Evolutionary conservation across 1,284 basidiomycete genomes (phyloP), one percentile per base, ranked within the genome.

Genomic region (Moniliophthora roreri): DNA sequence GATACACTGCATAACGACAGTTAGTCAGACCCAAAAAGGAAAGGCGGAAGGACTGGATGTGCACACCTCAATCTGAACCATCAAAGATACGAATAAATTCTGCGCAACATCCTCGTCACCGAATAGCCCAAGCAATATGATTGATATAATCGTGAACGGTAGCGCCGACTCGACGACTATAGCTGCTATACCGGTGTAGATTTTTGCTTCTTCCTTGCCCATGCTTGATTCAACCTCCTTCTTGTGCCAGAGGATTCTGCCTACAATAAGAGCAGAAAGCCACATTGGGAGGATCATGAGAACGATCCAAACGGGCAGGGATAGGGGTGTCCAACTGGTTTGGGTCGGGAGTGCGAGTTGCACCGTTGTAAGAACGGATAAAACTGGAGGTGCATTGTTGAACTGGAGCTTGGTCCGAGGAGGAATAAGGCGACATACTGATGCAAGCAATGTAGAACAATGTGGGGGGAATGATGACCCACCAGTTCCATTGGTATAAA

Each of bases 111-210:
- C 54, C 10, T 55, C 54, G 16, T 56, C 50, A 2, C 62, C 61
- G 41, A 62, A 66, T 16, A 63, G 51, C 9, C 58, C 61, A 4
- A 67, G 55, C 9, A 67, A 59, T 0, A 67, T 52, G 11, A 66
- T 55, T 2, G 59, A 58, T 20, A 64, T 55, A n/a, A 65, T 37
- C 2, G 62, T 64, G 50, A 63, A 64, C 1, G 65, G 64, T 1
- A 65, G 23, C 0, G 67, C 65, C 5, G 65, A 63, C 52, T 69
- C 68, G 24, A 67, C 52, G 15, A 70, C 54, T 20, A 67, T 63
- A 7, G 64, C 63, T 2, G 59, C 52, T 20, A 63, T 56, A 18
- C 66, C 56, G 1, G 62, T 62, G 44, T 68, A 67, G 34, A 52
- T 49, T 11, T 58, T 54, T 10, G 57, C 59, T 40, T 57, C 53